Evolutionary conservation across 2,329 filamentous ascomycete genomes (phyloP), one percentile per base, ranked within the genome.

Genomic region (Westerdykella sp.): DNA sequence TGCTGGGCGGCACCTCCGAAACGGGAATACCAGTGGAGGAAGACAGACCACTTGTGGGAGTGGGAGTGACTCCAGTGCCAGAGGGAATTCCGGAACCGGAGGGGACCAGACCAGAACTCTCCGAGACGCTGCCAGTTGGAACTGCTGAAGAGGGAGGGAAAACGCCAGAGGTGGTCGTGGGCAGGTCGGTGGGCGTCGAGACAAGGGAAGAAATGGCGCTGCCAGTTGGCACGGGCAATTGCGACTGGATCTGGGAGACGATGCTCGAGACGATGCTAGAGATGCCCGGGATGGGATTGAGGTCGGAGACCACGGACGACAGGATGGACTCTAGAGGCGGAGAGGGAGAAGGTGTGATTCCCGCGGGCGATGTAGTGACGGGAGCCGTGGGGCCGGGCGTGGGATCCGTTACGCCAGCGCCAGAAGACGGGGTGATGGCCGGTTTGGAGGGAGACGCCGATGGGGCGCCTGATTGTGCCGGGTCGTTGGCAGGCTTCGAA

Each of bases 261-360:
- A 44, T 40, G 37, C 46, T 47, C 5, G 50, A 50, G 11, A 45
- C 31, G 15, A 46, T 31, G 39, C 45, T 54, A 10, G 51, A 45
- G 13, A 54, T 15, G 38, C 45, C 43, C 12, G 45, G 45, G 13
- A 48, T 22, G 34, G 56, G 46, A 10, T 28, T 28, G 12, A 57
- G 39, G 22, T 56, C 54, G 37, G 55, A 59, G 15, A 56, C 45
- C 6, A 56, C 35, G 1, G 46, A 48, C 10, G 45, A 42, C 4
- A 48, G 22, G 9, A 48, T 6, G 25, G 42, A 44, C 12, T 32
- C 35, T 6, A 47, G 23, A 4, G 47, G 36, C 2, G 40, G 39
- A 32, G 25, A 34, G 11, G 44, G 30, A 21, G 34, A 21, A 11
- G 48, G 39, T 2, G 39, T 44, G 30, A 42, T 38, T 9, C 25